Evolutionary conservation across 1,284 basidiomycete genomes (phyloP), one percentile per base, ranked within the genome.

Genomic region (Ustilago sp.): DNA sequence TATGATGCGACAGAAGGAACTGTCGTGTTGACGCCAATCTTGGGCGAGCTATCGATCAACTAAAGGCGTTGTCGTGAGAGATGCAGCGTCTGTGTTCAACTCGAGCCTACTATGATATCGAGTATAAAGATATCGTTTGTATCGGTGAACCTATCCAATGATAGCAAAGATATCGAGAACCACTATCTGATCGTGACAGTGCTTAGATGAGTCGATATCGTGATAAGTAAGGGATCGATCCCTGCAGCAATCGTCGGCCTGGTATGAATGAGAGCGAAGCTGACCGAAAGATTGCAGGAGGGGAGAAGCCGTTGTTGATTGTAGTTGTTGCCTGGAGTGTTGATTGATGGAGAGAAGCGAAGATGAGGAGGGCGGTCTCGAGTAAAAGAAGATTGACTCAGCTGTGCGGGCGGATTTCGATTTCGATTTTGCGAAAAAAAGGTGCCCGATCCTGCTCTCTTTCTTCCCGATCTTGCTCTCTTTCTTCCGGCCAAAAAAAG

Each of bases 1-100:
- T 62, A 54, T 53, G 61, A 59, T 23, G 19, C 17, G 48, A 59
- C 56, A 53, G 59, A 45, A 41, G 45, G 43, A n/a, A 8, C 15
- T 39, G 39, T 34, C 39, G 19, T 17, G 47, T 12, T 32, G 11
- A 39, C 59, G 59, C 63, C 41, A 63, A 19, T 51, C 32, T 59
- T 59, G 59, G 59, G 38, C 38, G 36, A 48, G 19, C 2, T 19
- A 51, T 28, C 32, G n/a, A 45, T 45, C 55, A 57, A 52, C 41
- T 41, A 31, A 39, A 39, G 31, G 23, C 38, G 47, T 23, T 31
- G 31, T 13, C 23, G 43, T 4, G 8, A 32, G 36, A 35, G 39
- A 17, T 41, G 39, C 39, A 41, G 13, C 15, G 39, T n/a, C 15
- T 2, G 39, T 41, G 2, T 12, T 11, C 15, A 17, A 17, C 6